Conservation (phyloP, 768 basidiomycete genomes). For the Boletus rubroflammeus region DNA sequence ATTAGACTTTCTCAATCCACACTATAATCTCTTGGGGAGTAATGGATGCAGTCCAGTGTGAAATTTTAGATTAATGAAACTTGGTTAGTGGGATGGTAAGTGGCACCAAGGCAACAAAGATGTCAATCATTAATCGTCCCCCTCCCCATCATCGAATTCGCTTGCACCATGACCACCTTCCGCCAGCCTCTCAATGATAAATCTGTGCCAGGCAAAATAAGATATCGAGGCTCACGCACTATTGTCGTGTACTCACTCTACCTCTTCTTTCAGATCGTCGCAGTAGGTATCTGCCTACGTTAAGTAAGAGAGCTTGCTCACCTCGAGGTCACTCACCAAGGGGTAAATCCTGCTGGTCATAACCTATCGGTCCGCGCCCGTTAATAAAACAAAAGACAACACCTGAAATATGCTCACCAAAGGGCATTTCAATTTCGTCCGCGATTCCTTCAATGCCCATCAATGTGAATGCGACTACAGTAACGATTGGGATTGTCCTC, state of each 20-base stretch:
- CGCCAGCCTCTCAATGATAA: constrained; percentile 64
- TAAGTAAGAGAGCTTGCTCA: background rate
- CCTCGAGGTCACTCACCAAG: constrained; percentile 48
- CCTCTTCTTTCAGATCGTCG: constrained; percentile 80
- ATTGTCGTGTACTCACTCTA: constrained; percentile 52
- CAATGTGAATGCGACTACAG: constrained; percentile 83
- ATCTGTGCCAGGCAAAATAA: constrained; percentile 39
- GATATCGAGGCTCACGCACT: background rate
- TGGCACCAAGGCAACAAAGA: background rate
- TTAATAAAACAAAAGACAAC: background rate
- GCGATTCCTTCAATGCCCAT: constrained; percentile 97
- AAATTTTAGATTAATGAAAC: background rate
- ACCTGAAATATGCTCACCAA: constrained; percentile 48
- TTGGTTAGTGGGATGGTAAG: background rate
- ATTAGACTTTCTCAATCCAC: constrained; percentile 39
- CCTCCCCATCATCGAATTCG: constrained; percentile 79
- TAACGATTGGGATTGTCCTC: constrained; percentile 81
- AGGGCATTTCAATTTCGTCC: constrained; percentile 93
- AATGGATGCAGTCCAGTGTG: background rate
- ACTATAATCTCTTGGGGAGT: background rate
- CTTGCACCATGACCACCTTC: constrained; percentile 71
- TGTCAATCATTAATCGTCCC: constrained; percentile 78
- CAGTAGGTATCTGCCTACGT: constrained; percentile 67
- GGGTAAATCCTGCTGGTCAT: constrained; percentile 67
- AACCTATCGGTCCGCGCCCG: constrained; percentile 36